These are phyloP conservation scores for Ganoderma meredithae DNA, from an alignment of 1,284 basidiomycete genomes.

Conservation along the genomic window DNA sequence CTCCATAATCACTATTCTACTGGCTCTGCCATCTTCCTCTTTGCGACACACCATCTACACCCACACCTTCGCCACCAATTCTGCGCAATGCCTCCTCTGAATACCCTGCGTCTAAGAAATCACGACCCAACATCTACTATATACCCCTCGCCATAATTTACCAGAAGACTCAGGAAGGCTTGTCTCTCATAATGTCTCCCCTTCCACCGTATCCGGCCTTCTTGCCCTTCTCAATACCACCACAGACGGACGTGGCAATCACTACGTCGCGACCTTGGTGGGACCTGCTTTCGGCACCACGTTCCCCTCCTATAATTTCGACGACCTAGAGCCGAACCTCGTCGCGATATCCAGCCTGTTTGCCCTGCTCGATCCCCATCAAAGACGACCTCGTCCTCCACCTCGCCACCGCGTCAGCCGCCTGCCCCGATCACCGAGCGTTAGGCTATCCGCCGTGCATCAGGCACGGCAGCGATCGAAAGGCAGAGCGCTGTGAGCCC, in stretches of 20 bases:
- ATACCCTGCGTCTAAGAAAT: background rate
- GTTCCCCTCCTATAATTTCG: conserved; percentile 4
- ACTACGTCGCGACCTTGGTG: background rate
- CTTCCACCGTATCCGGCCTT: background rate
- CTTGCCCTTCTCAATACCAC: background rate
- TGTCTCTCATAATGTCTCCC: background rate
- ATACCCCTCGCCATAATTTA: background rate
- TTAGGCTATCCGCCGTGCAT: conserved; percentile 2
- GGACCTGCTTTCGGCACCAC: background rate
- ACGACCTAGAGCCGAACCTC: background rate
- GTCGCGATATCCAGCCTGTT: background rate
- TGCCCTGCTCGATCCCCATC: background rate
- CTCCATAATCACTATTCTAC: background rate
- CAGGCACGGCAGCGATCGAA: background rate
- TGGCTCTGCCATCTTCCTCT: background rate
- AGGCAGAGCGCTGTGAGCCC: background rate
- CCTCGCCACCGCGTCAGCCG: background rate
- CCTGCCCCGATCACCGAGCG: conserved; percentile 2
- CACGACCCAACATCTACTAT: background rate
- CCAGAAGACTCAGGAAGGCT: no score
- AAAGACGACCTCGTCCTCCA: background rate
- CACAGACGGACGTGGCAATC: background rate
- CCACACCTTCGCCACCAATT: background rate
- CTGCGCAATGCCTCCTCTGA: background rate
- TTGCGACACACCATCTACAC: background rate